Conservation (phyloP, 1,284 basidiomycete genomes). For the Ceratobasidium sp. region DNA sequence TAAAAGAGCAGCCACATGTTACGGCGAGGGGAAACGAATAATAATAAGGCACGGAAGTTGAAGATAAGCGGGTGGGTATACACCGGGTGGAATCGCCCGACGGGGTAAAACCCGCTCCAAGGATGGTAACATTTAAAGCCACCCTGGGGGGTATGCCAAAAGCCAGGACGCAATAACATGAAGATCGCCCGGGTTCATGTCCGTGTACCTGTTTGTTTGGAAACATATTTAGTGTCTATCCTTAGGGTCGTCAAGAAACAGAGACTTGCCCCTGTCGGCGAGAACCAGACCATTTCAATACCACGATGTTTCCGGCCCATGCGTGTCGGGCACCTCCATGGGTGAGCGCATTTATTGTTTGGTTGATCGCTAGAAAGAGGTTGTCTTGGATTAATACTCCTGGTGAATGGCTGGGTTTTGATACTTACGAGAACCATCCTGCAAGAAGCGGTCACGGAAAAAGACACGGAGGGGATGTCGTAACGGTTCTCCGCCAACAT, state of each 20-base stretch:
- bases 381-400: not conserved
- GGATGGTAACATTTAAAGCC: not conserved
- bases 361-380: slow-evolving; percentile 10
- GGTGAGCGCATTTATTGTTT: slow-evolving; percentile 5
- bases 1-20: not conserved
- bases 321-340: slow-evolving; percentile 19
- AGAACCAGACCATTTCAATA: slow-evolving; percentile 35
- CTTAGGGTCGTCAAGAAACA: not conserved
- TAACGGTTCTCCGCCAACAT: slow-evolving; percentile 48
- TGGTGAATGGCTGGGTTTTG: too few species aligned
- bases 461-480: slow-evolving; percentile 48
- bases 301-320: slow-evolving; percentile 32
- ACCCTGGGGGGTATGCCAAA: slow-evolving; percentile 5
- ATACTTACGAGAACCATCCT: slow-evolving; percentile 45
- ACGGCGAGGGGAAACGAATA: not conserved
- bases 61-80: not conserved
- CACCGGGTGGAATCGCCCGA: too few species aligned
- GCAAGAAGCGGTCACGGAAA: slow-evolving; percentile 47
- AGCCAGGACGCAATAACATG: slow-evolving; percentile 34
- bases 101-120: not conserved
- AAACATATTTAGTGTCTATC: not conserved
- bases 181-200: slow-evolving; percentile 31
- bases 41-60: not conserved
- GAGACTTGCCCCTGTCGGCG: slow-evolving; percentile 29
- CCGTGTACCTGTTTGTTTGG: slow-evolving; percentile 2